Evolutionary conservation across 2,329 filamentous ascomycete genomes (phyloP).

Genomic region (Fusarium incarnatum): DNA sequence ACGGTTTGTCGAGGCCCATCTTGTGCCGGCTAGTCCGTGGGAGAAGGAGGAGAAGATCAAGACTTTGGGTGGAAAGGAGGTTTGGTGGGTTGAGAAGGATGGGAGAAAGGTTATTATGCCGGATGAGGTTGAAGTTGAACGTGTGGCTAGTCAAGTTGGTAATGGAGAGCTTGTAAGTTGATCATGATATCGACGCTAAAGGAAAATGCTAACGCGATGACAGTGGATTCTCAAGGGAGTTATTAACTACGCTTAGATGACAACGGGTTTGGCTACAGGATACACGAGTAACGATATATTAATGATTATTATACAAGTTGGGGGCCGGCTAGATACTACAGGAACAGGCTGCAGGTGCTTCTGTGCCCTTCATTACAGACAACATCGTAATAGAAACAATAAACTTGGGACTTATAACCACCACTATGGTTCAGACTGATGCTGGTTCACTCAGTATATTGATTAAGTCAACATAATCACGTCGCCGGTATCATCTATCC

Average conservation of each 20-base stretch:
- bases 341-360: not conserved
- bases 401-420: not conserved
- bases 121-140: conserved; percentile 80
- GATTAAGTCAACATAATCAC: conserved; percentile 36
- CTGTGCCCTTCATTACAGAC: not conserved
- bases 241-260: conserved; percentile 56
- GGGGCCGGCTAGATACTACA: not conserved
- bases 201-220: not conserved
- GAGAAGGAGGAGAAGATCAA: conserved; percentile 71
- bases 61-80: conserved; percentile 70
- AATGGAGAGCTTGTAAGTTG: conserved; percentile 82
- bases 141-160: conserved; percentile 77
- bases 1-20: conserved; percentile 86
- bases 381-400: not conserved
- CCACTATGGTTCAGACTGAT: not conserved
- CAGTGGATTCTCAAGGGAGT: conserved; percentile 74
- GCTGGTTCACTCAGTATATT: conserved; percentile 33
- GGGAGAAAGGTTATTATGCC: conserved; percentile 81
- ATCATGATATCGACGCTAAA: not conserved
- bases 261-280: not conserved
- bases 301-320: conserved; percentile 3
- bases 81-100: conserved; percentile 86
- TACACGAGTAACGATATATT: conserved; percentile 34
- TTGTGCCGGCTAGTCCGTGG: conserved; percentile 83
- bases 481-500: conserved; percentile 46